Percentiles rank a stretch among this genome's conserved stretches.
These are phyloP conservation scores for Sporothrix brasiliensis DNA, from an alignment of 2,329 filamentous ascomycete genomes.

Conservation along the genomic window DNA sequence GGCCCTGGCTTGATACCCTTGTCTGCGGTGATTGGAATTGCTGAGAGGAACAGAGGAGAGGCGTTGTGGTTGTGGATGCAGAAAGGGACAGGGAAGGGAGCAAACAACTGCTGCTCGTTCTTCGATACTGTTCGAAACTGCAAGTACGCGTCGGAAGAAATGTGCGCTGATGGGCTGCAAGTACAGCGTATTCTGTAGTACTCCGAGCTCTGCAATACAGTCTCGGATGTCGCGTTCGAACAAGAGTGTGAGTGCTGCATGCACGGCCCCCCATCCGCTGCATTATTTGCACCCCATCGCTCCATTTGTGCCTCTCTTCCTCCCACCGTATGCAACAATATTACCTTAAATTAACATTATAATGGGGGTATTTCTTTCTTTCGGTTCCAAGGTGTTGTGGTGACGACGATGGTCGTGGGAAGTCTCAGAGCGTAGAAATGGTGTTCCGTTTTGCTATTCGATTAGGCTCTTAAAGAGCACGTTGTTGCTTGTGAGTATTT, in stretches of 20 bases:
- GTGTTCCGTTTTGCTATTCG: neutral
- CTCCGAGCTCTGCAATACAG: neutral
- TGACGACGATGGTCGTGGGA: neutral
- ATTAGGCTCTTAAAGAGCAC: neutral
- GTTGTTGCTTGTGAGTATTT: slow-evolving; percentile 11
- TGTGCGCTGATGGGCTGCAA: neutral
- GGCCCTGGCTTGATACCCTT: neutral
- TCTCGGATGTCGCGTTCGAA: neutral
- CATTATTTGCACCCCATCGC: slow-evolving; percentile 19
- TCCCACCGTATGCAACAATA: slow-evolving; percentile 31
- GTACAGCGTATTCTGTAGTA: neutral
- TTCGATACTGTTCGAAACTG: neutral
- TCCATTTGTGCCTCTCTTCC: neutral
- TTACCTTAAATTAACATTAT: slow-evolving; percentile 38
- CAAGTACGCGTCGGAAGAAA: slow-evolving; percentile 1
- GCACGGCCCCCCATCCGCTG: slow-evolving; percentile 11
- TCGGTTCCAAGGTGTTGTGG: neutral
- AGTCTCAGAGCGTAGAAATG: neutral
- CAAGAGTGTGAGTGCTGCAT: slow-evolving; percentile 24
- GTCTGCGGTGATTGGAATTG: neutral
- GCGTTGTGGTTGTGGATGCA: neutral
- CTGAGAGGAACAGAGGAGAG: neutral
- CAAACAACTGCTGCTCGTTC: neutral
- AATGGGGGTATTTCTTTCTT: neutral
- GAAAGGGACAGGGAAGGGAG: neutral